Conservation (phyloP, 805 yeast species). For the Pachysolen tannophilus region DNA sequence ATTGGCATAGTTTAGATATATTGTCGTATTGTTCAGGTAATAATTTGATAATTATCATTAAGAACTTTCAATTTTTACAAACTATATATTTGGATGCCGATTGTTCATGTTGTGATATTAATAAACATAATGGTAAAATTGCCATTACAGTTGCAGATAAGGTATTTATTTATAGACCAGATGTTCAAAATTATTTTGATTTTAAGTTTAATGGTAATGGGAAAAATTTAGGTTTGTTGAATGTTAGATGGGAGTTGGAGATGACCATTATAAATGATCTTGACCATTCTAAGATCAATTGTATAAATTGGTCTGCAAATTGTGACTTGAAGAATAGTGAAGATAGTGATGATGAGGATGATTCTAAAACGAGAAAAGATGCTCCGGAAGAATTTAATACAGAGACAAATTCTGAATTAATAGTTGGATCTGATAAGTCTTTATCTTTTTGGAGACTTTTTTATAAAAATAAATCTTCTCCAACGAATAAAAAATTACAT, state of each 20-base stretch:
- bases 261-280: slow-evolving; percentile 14
- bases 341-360: slow-evolving; percentile 1
- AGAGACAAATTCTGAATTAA: slow-evolving; percentile 40
- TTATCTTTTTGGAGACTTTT: slow-evolving; percentile 47
- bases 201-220: slow-evolving; percentile 24
- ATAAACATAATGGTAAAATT: slow-evolving; percentile 49
- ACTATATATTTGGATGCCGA: slow-evolving; percentile 67
- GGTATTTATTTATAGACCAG: slow-evolving; percentile 48
- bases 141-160: slow-evolving; percentile 43
- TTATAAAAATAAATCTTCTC: slow-evolving; percentile 14
- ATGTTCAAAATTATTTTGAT: slow-evolving; percentile 35
- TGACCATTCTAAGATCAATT: slow-evolving; percentile 19
- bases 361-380: slow-evolving; percentile 7
- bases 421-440: slow-evolving; percentile 45
- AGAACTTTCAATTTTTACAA: slow-evolving; percentile 51
- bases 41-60: slow-evolving; percentile 61
- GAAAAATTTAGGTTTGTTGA: slow-evolving; percentile 20
- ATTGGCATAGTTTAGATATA: slow-evolving; percentile 60
- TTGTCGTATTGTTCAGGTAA: slow-evolving; percentile 83
- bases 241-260: slow-evolving; percentile 24
- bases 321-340: slow-evolving; percentile 21
- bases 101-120: slow-evolving; percentile 58
- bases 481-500: slow-evolving; percentile 13
- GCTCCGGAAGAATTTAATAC: slow-evolving; percentile 26
- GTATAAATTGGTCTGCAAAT: slow-evolving; percentile 27